phyloP scores from a whole-genome alignment of 805 yeast genomes.

The Sporopachydermia lactativora region DNA sequence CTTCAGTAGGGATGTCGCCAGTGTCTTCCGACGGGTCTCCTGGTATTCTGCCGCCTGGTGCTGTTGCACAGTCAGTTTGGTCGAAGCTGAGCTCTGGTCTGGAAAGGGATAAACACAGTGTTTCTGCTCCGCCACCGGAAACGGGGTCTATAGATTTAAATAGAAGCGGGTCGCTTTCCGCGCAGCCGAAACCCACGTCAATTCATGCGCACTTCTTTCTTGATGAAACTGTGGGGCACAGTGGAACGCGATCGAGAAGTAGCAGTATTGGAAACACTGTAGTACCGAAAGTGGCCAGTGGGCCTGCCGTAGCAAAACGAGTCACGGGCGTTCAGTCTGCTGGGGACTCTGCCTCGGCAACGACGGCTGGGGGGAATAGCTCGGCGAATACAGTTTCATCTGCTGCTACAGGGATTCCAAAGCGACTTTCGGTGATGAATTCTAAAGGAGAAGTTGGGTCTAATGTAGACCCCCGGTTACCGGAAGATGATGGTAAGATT shows the following conservation, averaged over 20 bases:
- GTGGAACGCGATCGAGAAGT: conserved; percentile 22
- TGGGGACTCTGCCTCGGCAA: conserved; percentile 1
- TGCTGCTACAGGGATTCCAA: conserved; percentile 5
- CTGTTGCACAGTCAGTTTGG: not conserved
- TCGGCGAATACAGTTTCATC: conserved; percentile 6
- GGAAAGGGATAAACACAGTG: not conserved
- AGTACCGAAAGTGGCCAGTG: conserved; percentile 12
- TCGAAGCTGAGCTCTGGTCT: not conserved
- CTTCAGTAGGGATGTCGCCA: too few species aligned
- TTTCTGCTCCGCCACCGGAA: too few species aligned
- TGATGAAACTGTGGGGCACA: conserved; percentile 49
- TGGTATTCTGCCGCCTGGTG: not conserved
- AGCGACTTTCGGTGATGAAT: not conserved
- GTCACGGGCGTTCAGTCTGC: not conserved
- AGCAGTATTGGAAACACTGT: conserved; percentile 19
- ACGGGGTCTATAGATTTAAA: too few species aligned
- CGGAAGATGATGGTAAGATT: conserved; percentile 76
- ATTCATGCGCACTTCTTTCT: conserved; percentile 72
- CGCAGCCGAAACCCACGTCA: conserved; percentile 41
- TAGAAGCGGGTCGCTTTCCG: too few species aligned
- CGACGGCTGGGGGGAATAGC: conserved; percentile 1
- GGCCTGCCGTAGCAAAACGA: conserved; percentile 3
- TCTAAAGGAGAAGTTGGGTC: conserved; percentile 24
- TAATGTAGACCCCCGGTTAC: conserved; percentile 48
- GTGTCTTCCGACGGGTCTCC: not conserved